Evolutionary conservation across 2,329 filamentous ascomycete species (phyloP).

Genomic region (Pseudogymnoascus sp.): DNA sequence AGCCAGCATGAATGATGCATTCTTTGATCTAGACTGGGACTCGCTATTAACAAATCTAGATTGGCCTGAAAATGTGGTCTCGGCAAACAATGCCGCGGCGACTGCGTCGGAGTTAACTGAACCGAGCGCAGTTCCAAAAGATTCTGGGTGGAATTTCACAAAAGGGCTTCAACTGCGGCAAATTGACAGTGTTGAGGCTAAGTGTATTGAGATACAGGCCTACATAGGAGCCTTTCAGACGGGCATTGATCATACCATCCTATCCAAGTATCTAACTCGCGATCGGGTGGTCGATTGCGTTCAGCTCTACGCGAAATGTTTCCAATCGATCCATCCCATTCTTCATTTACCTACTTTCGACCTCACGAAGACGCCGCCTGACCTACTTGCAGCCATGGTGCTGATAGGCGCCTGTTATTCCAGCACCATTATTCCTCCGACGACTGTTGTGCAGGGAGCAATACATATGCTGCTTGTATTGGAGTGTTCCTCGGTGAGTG

Average conservation of each 20-base stretch:
- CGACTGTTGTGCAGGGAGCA: neutral
- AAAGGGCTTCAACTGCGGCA: neutral
- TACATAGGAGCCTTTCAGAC: neutral
- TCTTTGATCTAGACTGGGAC: neutral
- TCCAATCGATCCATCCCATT: neutral
- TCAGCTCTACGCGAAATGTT: neutral
- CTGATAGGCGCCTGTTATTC: neutral
- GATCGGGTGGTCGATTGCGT: neutral
- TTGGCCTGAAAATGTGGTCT: neutral
- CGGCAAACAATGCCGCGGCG: neutral
- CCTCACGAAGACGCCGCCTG: neutral
- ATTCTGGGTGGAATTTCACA: neutral
- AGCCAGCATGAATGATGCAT: neutral
- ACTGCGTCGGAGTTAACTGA: neutral
- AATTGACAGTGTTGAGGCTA: neutral
- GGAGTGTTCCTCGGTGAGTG: neutral
- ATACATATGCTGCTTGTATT: slow-evolving; percentile 3
- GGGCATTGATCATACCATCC: neutral
- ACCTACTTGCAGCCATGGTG: neutral
- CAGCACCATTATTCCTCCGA: neutral
- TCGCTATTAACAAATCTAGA: neutral
- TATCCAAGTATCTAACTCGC: neutral
- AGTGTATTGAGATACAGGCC: neutral
- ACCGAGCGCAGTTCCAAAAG: neutral
- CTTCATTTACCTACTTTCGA: neutral